phyloP scores from a whole-genome alignment of 164 flowering plant species.

The Chimonanthus salicifolius region DNA sequence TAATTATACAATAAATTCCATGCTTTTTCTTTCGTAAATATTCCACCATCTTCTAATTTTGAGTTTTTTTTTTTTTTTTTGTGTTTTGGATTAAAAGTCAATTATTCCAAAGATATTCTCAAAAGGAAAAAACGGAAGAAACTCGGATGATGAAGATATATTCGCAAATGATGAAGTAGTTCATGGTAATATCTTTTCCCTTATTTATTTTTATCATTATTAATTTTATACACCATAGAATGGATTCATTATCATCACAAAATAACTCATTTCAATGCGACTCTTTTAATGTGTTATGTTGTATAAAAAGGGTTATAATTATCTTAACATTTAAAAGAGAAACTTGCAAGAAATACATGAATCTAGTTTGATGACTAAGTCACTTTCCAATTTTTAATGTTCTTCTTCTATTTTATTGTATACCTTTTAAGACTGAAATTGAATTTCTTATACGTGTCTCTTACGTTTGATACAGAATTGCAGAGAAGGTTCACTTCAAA shows the following conservation, averaged over 20 bases:
- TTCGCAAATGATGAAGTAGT: constrained; percentile 17
- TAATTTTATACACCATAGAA: not conserved
- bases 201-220: too few relatives aligned
- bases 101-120: constrained; percentile 64
- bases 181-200: constrained; percentile 9
- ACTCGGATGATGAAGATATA: constrained; percentile 28
- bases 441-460: not conserved
- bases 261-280: too few relatives aligned
- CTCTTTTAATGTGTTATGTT: too few relatives aligned
- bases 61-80: not conserved
- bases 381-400: not conserved
- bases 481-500: constrained; percentile 34
- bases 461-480: constrained; percentile 24
- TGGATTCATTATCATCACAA: not conserved
- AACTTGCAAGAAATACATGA: too few relatives aligned
- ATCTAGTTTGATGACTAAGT: not conserved
- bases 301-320: too few relatives aligned
- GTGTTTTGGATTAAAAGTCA: constrained; percentile 24
- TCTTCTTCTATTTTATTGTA: not conserved
- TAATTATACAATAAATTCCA: too few relatives aligned
- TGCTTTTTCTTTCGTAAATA: too few relatives aligned
- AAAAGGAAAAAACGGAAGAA: constrained; percentile 29
- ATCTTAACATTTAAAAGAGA: too few relatives aligned
- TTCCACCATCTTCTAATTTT: not conserved
- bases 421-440: not conserved